Evolutionary conservation across 352 stramenopile species (phyloP), one percentile per base, ranked within the genome.

Genomic region (Globisporangium solare): DNA sequence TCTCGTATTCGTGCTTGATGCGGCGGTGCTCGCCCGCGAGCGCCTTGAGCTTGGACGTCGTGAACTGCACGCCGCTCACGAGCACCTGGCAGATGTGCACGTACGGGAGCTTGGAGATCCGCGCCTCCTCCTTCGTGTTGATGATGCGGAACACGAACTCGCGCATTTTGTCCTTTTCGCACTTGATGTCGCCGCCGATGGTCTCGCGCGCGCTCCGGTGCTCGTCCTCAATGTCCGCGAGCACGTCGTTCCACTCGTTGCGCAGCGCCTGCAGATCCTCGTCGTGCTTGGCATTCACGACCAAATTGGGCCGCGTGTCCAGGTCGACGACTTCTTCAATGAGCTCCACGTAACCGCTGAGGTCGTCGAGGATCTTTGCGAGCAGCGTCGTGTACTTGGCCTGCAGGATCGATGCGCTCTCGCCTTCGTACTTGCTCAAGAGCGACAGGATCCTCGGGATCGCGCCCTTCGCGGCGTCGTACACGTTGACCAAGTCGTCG

Each of bases 61-160:
- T 98, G 69, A 99, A 99, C 67, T 99, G 97, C 27, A 99, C 89
- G 13, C 97, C 97, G 67, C 98, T 99, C 51, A 97, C 96, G 14
- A 99, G 81, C 31, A 99, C 88, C 51, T 96, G 85, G 56, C 98
- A 93, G 37, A 98, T 94, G 60, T 96, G 87, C 18, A 98, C 85
- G 45, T 93, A 77, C 1, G 73, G 72, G 2, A 95, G 43, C 62
- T 95, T 88, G 41, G 92, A 89, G n/a, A 98, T 71, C 12, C 86
- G 71, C 56, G 95, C 93, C 54, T 96, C 78, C 54, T 97, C 86
- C 64, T 98, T 98, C 43, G 95, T 96, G 70, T 97, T 87, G 24
- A 91, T 82, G 39, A 98, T 67, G 52, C 96, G 93, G 67, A 99
- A 98, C 46, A 97, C 90, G 55, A 95, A 96, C 20, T 89, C 87